Evolutionary conservation across 2,329 filamentous ascomycete genomes (phyloP).

Genomic region (Ophiocordyceps polyrhachis-furcata): DNA sequence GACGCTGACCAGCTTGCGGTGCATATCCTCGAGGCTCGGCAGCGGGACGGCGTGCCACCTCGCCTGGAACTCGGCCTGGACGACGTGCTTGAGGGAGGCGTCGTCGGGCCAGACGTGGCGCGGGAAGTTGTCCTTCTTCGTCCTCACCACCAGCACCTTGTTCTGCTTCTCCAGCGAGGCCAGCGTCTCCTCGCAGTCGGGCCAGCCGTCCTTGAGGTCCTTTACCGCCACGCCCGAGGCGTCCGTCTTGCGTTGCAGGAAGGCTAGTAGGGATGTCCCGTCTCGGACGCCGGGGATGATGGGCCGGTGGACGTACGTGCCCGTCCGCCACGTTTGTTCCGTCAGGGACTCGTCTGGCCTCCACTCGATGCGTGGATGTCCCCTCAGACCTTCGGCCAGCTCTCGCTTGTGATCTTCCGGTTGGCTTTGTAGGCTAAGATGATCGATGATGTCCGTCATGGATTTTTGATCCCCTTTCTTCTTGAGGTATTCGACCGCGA

Average conservation of each 20-base stretch:
- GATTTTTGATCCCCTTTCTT: constrained; percentile 49
- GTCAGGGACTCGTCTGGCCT: constrained; percentile 38
- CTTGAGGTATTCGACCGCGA: constrained; percentile 68
- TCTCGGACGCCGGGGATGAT: constrained; percentile 63
- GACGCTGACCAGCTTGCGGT: constrained; percentile 55
- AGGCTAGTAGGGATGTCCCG: constrained; percentile 57
- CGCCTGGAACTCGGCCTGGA: constrained; percentile 66
- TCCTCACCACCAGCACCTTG: constrained; percentile 67
- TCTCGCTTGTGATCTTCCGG: constrained; percentile 41
- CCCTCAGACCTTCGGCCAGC: constrained; percentile 49
- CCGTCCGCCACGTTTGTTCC: constrained; percentile 45
- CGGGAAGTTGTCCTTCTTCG: constrained; percentile 80
- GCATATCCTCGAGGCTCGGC: constrained; percentile 57
- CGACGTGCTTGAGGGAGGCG: constrained; percentile 50
- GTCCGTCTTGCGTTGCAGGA: constrained; percentile 65
- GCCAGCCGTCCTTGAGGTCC: constrained; percentile 93
- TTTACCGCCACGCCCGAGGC: constrained; percentile 68
- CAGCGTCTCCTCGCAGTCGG: constrained; percentile 62
- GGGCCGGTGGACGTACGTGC: constrained; percentile 69
- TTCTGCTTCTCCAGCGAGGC: constrained; percentile 59
- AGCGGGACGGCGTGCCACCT: constrained; percentile 72
- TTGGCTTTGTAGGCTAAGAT: constrained; percentile 51
- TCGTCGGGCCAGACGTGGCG: constrained; percentile 83
- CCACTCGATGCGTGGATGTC: constrained; percentile 41
- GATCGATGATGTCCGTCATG: constrained; percentile 61